Evolutionary conservation across 2,329 filamentous ascomycete species (phyloP), one percentile per base, ranked within the genome.

Genomic region (Penicillium palitans): DNA sequence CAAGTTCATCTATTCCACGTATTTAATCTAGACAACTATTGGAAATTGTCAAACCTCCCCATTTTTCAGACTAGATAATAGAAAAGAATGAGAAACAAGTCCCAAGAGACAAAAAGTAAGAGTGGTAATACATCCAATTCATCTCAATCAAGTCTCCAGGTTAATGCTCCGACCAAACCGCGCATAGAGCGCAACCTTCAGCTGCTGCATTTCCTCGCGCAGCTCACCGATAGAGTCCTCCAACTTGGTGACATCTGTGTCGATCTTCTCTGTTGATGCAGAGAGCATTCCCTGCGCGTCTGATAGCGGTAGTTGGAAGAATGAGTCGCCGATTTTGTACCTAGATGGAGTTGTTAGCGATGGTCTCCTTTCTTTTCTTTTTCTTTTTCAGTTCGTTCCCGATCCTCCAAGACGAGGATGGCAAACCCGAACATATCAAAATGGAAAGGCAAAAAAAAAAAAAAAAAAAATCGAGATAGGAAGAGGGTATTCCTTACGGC

Each of bases 141-240:
- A 52, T 29, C 54, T 33, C 33, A 55, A 27, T 84, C 81, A 95
- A 67, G 90, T 91, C 78, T 99, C 95, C 65, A 98, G 82, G 78
- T 99, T 99, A 81, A 99, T 99, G 75, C 93, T 96, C 76, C 90
- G 87, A 56, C 95, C 95, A 78, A 99, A 99, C 61, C 96, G 87
- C 35, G 92, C 93, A 78, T 99, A 99, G 61, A 99, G 80, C 61
- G 90, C 87, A 59, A 96, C 90, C 81, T 99, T 99, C 64, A 99
- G 82, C 74, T 90, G 83, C 62, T 87, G 85, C 90, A 98, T 93
- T 73, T 97, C 91, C 64, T 96, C 92, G 56, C 88, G 88, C 52
- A 96, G 83, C 3, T 82, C 82, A 55, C 84, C 80, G 40, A 98
- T 78, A 71, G 88, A 90, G 52, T 91, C 90, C 76, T 97, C 92